Percentiles rank a stretch among this genome's conserved stretches.
These are phyloP conservation scores for Hordeum pubiflorum DNA, from an alignment of 202 grass and related monocot species.

Conservation along the genomic window DNA sequence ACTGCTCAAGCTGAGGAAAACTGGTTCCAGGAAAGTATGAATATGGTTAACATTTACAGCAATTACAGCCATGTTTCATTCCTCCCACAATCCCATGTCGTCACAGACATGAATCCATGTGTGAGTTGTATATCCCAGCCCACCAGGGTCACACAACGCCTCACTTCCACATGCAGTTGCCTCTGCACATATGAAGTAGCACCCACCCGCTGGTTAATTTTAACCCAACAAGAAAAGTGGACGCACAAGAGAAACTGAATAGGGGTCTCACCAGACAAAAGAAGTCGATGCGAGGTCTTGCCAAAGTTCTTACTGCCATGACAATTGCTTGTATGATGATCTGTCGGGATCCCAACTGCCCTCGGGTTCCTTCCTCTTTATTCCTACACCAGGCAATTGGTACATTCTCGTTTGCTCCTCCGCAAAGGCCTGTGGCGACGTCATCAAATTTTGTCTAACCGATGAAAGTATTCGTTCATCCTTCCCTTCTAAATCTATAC, in stretches of 20 bases:
- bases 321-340: constrained; percentile 65
- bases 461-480: constrained; percentile 44
- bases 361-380: constrained; percentile 88
- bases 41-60: constrained; percentile 78
- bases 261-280: constrained; percentile 13
- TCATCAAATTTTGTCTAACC: constrained; percentile 57
- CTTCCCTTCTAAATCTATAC: constrained; percentile 63
- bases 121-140: constrained; percentile 34
- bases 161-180: constrained; percentile 25
- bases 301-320: constrained; percentile 44
- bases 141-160: constrained; percentile 26
- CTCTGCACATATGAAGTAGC: constrained; percentile 42
- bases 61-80: constrained; percentile 43
- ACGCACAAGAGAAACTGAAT: not conserved
- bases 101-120: constrained; percentile 6
- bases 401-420: constrained; percentile 72
- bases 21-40: constrained; percentile 48
- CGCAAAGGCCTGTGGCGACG: constrained; percentile 43
- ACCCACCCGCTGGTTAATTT: not conserved
- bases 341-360: constrained; percentile 79
- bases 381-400: constrained; percentile 48
- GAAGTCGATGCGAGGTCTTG: constrained; percentile 16
- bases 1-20: constrained; percentile 49
- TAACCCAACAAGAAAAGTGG: not conserved
- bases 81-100: constrained; percentile 26